Conservation (phyloP, 768 basidiomycete species). For the Mycena capillaripes region DNA sequence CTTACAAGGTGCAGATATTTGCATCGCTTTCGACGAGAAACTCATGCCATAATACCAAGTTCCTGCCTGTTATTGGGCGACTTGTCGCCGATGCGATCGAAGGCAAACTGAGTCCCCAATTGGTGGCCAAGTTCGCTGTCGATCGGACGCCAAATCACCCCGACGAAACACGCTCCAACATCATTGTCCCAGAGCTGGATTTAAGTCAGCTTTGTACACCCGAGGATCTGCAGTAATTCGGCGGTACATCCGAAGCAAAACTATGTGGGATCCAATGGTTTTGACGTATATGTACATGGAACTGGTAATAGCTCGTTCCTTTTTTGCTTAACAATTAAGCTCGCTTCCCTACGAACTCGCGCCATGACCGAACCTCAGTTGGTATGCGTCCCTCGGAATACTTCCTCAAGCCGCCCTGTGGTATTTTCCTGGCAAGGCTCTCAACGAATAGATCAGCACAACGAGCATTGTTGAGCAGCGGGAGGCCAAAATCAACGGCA, state of each 20-base stretch:
- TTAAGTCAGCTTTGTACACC: constrained; percentile 63
- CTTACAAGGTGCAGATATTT: constrained; percentile 75
- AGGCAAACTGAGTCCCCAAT: constrained; percentile 65
- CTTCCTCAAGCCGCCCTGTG: constrained; percentile 78
- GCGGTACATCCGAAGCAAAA: background rate
- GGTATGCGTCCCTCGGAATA: constrained; percentile 93
- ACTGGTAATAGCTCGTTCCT: constrained; percentile 33
- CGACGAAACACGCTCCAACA: constrained; percentile 52
- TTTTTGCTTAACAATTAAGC: constrained; percentile 59
- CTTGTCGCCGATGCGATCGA: constrained; percentile 83
- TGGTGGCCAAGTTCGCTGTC: constrained; percentile 75
- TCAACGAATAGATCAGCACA: constrained; percentile 94
- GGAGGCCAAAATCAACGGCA: constrained; percentile 95
- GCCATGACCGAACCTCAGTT: constrained; percentile 92
- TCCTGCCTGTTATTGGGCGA: constrained; percentile 87
- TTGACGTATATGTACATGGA: constrained; percentile 32
- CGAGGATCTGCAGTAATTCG: constrained; percentile 53
- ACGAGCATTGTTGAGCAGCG: constrained; percentile 90
- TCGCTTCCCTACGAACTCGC: constrained; percentile 84
- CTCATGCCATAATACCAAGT: too few relatives aligned
- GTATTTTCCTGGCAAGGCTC: constrained; percentile 86
- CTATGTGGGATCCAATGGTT: constrained; percentile 7
- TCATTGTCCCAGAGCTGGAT: constrained; percentile 53
- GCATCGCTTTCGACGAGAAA: background rate
- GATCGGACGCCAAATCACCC: constrained; percentile 54